Conservation (phyloP, 441 rosid species). For the Pelargonium citronellum region DNA sequence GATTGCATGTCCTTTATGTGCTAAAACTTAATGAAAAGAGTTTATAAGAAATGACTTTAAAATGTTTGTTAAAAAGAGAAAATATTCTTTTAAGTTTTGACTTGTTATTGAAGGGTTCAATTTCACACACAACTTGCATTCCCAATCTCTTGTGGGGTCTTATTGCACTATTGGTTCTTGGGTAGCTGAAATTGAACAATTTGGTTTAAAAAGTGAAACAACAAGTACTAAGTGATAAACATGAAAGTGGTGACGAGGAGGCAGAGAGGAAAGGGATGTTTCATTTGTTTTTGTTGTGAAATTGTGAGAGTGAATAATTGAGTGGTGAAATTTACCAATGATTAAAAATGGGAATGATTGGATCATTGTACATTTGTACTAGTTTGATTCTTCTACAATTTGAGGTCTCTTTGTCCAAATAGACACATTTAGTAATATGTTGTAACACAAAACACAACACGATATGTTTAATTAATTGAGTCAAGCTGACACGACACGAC, state of each 20-base stretch:
- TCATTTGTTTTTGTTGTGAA: background rate
- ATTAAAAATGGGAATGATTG: too few relatives aligned
- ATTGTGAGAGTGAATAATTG: background rate
- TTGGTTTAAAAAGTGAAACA: background rate
- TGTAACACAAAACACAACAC: too few relatives aligned
- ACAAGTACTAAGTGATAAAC: background rate
- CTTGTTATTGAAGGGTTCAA: background rate
- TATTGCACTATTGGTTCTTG: background rate
- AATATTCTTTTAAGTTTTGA: background rate
- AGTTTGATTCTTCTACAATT: too few relatives aligned
- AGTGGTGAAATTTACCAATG: background rate
- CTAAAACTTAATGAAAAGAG: too few relatives aligned
- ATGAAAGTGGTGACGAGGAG: constrained; percentile 2
- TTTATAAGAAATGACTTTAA: too few relatives aligned
- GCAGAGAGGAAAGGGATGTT: constrained; percentile 1
- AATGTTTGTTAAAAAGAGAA: too few relatives aligned
- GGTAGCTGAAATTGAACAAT: background rate
- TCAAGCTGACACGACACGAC: too few relatives aligned
- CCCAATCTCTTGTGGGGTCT: background rate
- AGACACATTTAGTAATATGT: too few relatives aligned
- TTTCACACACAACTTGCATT: background rate
- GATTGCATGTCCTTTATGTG: too few relatives aligned
- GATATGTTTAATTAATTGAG: too few relatives aligned
- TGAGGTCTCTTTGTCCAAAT: too few relatives aligned
- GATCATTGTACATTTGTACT: too few relatives aligned